A percentile compares a stretch with the other conserved stretches of the same genome.
These are phyloP conservation scores for Phymatotrichopsis omnivora DNA, from an alignment of 2,329 filamentous ascomycete species.

Conservation along the genomic window DNA sequence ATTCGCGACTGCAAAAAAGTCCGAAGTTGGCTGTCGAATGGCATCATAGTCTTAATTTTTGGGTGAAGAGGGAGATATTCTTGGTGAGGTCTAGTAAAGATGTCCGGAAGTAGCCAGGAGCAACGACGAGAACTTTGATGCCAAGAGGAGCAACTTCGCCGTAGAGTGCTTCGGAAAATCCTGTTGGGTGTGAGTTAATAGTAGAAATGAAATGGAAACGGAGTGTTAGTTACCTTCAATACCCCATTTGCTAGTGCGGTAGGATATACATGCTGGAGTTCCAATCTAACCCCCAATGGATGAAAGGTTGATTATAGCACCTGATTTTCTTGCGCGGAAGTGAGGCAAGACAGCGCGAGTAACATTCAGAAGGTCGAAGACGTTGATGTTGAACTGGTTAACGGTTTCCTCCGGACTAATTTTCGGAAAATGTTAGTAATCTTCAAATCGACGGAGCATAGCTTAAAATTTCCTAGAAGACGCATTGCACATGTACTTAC, in stretches of 20 bases:
- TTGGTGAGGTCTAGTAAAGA: slow-evolving; percentile 37
- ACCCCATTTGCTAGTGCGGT: slow-evolving; percentile 41
- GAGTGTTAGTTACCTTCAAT: slow-evolving; percentile 38
- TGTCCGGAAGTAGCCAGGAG: slow-evolving; percentile 47
- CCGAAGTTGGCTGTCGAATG: slow-evolving; percentile 32
- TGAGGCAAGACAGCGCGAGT: slow-evolving; percentile 36
- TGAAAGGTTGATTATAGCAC: slow-evolving; percentile 41
- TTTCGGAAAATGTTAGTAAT: neutral
- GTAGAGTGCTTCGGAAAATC: slow-evolving; percentile 40
- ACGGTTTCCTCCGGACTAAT: slow-evolving; percentile 35
- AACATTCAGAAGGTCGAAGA: slow-evolving; percentile 38
- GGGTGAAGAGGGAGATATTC: neutral
- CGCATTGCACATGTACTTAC: slow-evolving; percentile 6
- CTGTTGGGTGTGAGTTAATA: no score
- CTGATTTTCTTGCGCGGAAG: slow-evolving; percentile 34
- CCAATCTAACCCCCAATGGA: slow-evolving; percentile 41
- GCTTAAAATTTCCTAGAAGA: neutral
- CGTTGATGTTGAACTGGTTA: slow-evolving; percentile 36
- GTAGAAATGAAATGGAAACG: no score
- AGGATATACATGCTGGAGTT: slow-evolving; percentile 35
- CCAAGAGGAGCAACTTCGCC: slow-evolving; percentile 39
- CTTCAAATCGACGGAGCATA: neutral
- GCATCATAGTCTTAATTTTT: slow-evolving; percentile 28
- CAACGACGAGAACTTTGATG: slow-evolving; percentile 39
- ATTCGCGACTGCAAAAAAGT: slow-evolving; percentile 35